Evolutionary conservation across 2,329 filamentous ascomycete genomes (phyloP).

Genomic region (Cladosporium sp.): DNA sequence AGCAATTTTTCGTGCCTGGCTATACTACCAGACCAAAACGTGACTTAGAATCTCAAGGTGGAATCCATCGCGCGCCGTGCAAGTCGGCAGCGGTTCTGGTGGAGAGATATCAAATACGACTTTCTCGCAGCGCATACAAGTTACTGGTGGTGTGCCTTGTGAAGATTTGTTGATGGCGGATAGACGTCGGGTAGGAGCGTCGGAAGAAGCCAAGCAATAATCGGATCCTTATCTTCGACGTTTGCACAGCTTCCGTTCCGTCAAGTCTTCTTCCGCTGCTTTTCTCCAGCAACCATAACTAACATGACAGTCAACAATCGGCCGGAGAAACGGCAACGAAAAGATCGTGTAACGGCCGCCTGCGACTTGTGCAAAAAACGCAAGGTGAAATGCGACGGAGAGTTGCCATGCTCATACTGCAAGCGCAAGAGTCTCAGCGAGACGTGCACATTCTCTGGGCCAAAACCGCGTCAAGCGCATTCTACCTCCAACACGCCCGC

Average conservation of each 20-base stretch:
- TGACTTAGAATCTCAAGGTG: too few relatives aligned
- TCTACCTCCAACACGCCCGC: slow-evolving; percentile 30
- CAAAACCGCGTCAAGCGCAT: slow-evolving; percentile 31
- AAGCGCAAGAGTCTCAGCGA: slow-evolving; percentile 36
- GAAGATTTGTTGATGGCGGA: too few relatives aligned
- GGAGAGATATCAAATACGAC: too few relatives aligned
- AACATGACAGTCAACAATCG: background rate
- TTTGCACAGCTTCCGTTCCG: background rate
- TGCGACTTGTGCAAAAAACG: slow-evolving; percentile 44
- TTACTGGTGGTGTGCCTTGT: too few relatives aligned
- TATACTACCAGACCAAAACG: too few relatives aligned
- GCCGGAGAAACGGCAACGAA: slow-evolving; percentile 18
- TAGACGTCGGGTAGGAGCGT: too few relatives aligned
- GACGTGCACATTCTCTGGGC: slow-evolving; percentile 39
- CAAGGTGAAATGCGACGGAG: slow-evolving; percentile 51
- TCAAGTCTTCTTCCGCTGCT: background rate
- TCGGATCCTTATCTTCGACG: too few relatives aligned
- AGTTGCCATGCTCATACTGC: slow-evolving; percentile 49
- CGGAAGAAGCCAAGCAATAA: too few relatives aligned
- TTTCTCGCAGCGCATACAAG: too few relatives aligned
- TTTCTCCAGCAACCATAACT: background rate
- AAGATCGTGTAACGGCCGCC: slow-evolving; percentile 30
- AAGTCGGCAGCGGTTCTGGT: too few relatives aligned
- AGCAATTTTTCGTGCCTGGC: too few relatives aligned
- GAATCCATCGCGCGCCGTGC: too few relatives aligned